Conservation (phyloP, 2,329 filamentous ascomycete species). For the Aspergillus glaucus region DNA sequence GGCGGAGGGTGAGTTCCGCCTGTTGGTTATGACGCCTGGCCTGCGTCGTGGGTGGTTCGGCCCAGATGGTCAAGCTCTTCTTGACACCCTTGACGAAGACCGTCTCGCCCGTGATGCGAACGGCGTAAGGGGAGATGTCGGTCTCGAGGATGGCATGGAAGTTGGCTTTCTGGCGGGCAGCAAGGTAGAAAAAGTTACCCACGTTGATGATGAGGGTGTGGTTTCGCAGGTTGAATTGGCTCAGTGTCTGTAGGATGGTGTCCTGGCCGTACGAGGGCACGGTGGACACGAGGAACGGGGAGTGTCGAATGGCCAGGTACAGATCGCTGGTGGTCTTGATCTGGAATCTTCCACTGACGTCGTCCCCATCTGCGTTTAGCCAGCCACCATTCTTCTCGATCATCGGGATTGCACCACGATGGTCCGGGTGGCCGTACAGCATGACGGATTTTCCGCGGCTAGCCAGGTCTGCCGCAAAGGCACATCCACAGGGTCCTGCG, state of each 20-base stretch:
- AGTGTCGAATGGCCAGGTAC: conserved; percentile 9
- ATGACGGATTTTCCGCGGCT: conserved; percentile 12
- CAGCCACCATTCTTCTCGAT: conserved; percentile 8
- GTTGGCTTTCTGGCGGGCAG: conserved; percentile 13
- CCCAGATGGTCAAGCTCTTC: conserved; percentile 12
- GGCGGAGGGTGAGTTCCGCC: conserved; percentile 6
- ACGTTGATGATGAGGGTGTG: conserved; percentile 14
- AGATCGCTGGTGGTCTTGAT: conserved; percentile 14
- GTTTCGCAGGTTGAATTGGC: conserved; percentile 9
- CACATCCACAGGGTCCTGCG: conserved; percentile 12
- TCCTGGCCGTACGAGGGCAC: conserved; percentile 10
- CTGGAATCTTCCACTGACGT: conserved; percentile 8
- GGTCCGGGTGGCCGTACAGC: conserved; percentile 14
- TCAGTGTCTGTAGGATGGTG: conserved; percentile 5
- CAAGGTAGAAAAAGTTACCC: conserved; percentile 16
- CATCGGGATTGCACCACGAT: conserved; percentile 12
- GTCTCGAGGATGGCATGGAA: conserved; percentile 11
- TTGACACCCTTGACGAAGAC: conserved; percentile 13
- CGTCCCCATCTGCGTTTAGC: conserved; percentile 7
- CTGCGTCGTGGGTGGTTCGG: conserved; percentile 8
- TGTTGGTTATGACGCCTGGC: conserved; percentile 6
- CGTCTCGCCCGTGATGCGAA: conserved; percentile 5
- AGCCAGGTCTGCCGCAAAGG: conserved; percentile 12
- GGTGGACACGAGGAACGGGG: conserved; percentile 8
- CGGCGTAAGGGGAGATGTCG: conserved; percentile 12